Evolutionary conservation across 208 protist species (phyloP), one percentile per base, ranked within the genome.

Genomic region (Wallacemonas sp.): DNA sequence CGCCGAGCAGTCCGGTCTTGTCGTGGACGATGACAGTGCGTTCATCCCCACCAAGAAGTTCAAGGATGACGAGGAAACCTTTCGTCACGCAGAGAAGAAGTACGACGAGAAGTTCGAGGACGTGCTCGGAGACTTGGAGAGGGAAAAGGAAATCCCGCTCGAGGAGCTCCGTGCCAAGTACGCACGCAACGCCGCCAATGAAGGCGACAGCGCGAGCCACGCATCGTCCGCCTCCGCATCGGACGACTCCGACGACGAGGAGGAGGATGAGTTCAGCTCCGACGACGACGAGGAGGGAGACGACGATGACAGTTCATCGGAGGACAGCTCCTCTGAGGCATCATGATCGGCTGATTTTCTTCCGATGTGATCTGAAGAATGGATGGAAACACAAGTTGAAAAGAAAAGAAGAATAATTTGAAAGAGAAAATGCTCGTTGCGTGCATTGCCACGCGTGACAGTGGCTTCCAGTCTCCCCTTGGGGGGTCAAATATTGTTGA

Each of bases 131-230:
- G 72, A 78, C n/a, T 73, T 96, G 43, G 81, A 91, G 68, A 81
- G 74, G 61, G 88, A 96, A n/a, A 89, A 84, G 62, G 85, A 85
- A 12, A 87, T 94, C 12, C 81, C 91, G 4, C 36, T 96, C 12
- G 88, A 96, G 43, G 82, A 93, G 61, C 80, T 96, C 1, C 73
- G 79, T 4, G 72, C 74, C 33, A 87, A 80, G 70, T 96, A 96
- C 67, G 72, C 61, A 1, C 81, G 61, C 24, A 3, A 32, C 27
- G 65, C 61, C 4, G 68, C 76, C 11, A 47, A 78, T 44, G 61
- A 69, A 0, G 79, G 78, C 54, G 72, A 77, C n/a, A 64, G 65
- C 33, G 64, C 71, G 19, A 57, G 69, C 23, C 55, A 61, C 30
- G 69, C 75, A 8, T 62, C 74, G 23, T 67, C 72, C 17, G 72